Percentiles rank a stretch among this genome's conserved stretches.
Conservation (phyloP, 345 rosid genomes). For the Populus alba region DNA sequence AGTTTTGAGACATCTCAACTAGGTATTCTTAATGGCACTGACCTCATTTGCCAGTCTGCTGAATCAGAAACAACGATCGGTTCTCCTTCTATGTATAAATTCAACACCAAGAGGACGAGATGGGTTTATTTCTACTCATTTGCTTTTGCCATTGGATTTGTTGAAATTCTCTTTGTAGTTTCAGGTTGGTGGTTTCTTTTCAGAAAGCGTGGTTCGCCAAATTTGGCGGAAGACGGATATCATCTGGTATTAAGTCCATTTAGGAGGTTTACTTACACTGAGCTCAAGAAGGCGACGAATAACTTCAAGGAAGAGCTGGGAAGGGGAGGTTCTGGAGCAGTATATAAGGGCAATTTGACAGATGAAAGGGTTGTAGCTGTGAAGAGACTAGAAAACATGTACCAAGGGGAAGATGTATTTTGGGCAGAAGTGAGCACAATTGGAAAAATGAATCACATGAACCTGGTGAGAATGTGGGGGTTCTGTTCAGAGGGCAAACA, state of each 20-base stretch:
- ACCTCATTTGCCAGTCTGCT: not conserved
- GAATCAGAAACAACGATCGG: not conserved
- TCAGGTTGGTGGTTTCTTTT: constrained; percentile 37
- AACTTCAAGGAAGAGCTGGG: constrained; percentile 14
- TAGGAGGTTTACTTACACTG: constrained; percentile 4
- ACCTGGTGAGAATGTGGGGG: constrained; percentile 9
- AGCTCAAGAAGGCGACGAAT: constrained; percentile 10
- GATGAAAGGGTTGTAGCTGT: not conserved
- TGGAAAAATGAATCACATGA: constrained; percentile 9
- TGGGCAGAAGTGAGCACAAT: not conserved
- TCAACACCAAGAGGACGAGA: constrained; percentile 19
- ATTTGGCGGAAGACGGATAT: not conserved
- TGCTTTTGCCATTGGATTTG: constrained; percentile 29
- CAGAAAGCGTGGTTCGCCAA: not conserved
- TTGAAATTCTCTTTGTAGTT: constrained; percentile 29
- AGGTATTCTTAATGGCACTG: not conserved
- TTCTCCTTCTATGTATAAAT: constrained; percentile 21
- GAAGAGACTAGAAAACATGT: not conserved
- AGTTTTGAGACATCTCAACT: constrained; percentile 1
- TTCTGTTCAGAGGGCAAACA: constrained; percentile 15
- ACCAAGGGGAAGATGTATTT: not conserved
- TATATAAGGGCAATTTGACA: constrained; percentile 5
- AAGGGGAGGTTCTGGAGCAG: constrained; percentile 14
- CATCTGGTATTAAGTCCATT: not conserved
- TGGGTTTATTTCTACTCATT: constrained; percentile 43